Conservation (phyloP, 805 yeast species). For the Kluyveromyces dobzhanskii region DNA sequence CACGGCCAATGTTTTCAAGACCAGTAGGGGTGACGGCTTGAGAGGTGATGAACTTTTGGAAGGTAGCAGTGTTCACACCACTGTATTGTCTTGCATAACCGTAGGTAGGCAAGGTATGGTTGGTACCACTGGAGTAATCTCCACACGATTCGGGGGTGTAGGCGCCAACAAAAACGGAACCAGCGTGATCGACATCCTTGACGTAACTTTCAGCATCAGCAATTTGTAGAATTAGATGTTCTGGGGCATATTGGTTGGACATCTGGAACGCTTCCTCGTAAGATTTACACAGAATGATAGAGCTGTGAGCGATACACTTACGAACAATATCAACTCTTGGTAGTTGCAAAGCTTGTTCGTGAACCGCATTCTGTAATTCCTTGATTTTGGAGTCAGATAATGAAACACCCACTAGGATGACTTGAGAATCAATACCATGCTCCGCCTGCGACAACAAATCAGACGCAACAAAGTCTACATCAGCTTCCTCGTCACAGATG, state of each 20-base stretch:
- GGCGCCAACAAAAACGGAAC: constrained; percentile 93
- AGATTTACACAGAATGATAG: constrained; percentile 59
- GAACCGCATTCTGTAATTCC: constrained; percentile 74
- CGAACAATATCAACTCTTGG: constrained; percentile 93
- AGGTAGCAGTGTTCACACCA: constrained; percentile 94
- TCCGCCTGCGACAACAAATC: constrained; percentile 97
- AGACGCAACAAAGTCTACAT: constrained; percentile 94
- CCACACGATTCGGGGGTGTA: constrained; percentile 98
- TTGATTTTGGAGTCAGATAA: constrained; percentile 51
- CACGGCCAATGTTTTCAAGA: constrained; percentile 80
- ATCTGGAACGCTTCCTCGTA: constrained; percentile 78
- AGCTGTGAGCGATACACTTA: constrained; percentile 86
- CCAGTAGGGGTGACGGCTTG: constrained; percentile 88
- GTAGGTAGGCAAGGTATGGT: constrained; percentile 96
- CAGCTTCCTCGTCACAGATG: constrained; percentile 81
- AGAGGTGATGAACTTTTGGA: constrained; percentile 89
- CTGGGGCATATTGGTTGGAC: constrained; percentile 93
- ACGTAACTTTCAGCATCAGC: constrained; percentile 70
- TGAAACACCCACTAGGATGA: constrained; percentile 76
- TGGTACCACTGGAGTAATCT: constrained; percentile 96
- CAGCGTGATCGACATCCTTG: constrained; percentile 78
- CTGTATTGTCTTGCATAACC: constrained; percentile 97
- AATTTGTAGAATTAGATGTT: constrained; percentile 89
- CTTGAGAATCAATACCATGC: constrained; percentile 98
- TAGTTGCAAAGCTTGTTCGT: constrained; percentile 69